Percentiles rank a stretch among this genome's conserved stretches.
phyloP scores from a whole-genome alignment of 768 basidiomycete genomes.

The Mycena albidolilacea region DNA sequence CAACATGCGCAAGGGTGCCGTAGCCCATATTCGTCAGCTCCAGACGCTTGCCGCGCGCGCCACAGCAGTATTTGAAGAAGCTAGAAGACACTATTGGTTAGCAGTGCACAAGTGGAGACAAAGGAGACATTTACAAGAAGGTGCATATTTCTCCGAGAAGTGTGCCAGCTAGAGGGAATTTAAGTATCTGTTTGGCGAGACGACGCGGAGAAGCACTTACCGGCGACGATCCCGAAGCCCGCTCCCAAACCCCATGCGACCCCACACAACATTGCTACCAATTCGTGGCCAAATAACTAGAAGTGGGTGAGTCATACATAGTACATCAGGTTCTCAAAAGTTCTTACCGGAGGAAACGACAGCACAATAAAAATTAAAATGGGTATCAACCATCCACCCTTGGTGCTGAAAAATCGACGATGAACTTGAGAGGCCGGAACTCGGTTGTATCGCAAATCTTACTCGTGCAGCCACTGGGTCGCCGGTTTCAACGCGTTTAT shows the following conservation, averaged over 20 bases:
- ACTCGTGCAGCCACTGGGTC: constrained; percentile 53
- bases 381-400: constrained; percentile 58
- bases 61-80: constrained; percentile 57
- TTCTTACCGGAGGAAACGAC: constrained; percentile 56
- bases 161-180: constrained; percentile 42
- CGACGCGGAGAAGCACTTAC: background rate
- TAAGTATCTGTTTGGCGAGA: background rate
- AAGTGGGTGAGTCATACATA: background rate
- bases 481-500: constrained; percentile 56
- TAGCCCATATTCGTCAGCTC: constrained; percentile 51
- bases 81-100: background rate
- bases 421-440: no score
- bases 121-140: constrained; percentile 35
- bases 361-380: constrained; percentile 60
- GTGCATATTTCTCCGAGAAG: constrained; percentile 57
- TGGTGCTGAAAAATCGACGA: background rate
- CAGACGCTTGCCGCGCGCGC: constrained; percentile 52
- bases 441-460: background rate
- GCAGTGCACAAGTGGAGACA: background rate
- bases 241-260: constrained; percentile 60
- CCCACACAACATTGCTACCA: constrained; percentile 59
- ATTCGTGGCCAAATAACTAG: constrained; percentile 62
- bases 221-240: constrained; percentile 59
- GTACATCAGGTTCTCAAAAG: no score
- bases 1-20: constrained; percentile 56